Percentiles rank a stretch among this genome's conserved stretches.
These are phyloP conservation scores for bread wheat (Triticum aestivum) DNA, from an alignment of 176 grass and related monocot species.

Conservation along the genomic window IWGSC_CS_RefSeq_v2.1 NC_057794.1:36705929-36706428, in stretches of 20 bases:
- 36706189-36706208: conserved; percentile 8
- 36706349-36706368: conserved; percentile 19
- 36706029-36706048: not conserved
- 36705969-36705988: not conserved
- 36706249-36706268: not conserved
- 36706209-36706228: no score
- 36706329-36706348: not conserved
- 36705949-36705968: not conserved
- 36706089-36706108: conserved; percentile 2
- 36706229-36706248: no score
- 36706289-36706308: not conserved
- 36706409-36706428: conserved; percentile 32
- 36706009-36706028: not conserved
- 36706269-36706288: not conserved
- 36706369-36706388: conserved; percentile 35
- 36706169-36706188: not conserved
- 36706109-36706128: conserved; percentile 8
- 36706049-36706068: not conserved
- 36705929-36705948: not conserved
- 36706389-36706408: not conserved
- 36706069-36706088: conserved; percentile 1
- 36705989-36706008: not conserved
- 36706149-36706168: no score
- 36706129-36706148: not conserved
- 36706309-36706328: not conserved